Evolutionary conservation across 2,329 filamentous ascomycete genomes (phyloP).

Genomic region (Lasiodiplodia hormozganensis): DNA sequence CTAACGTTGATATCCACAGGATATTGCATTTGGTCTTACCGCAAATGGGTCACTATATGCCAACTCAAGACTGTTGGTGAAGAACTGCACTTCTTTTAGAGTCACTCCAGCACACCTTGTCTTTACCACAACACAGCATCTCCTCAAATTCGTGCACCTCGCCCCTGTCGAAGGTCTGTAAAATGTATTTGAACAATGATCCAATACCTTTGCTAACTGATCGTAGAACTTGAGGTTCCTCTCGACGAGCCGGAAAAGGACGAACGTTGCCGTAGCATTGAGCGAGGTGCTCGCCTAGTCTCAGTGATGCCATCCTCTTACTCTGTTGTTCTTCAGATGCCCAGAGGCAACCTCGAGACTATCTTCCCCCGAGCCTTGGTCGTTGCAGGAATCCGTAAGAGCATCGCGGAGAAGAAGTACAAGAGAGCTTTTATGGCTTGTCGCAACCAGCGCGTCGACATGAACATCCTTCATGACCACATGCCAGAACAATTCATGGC

Average conservation of each 20-base stretch:
- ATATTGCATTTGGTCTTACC: conserved; percentile 70
- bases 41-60: conserved; percentile 80
- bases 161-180: conserved; percentile 65
- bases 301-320: conserved; percentile 90
- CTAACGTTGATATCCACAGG: conserved; percentile 40
- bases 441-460: conserved; percentile 91
- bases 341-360: conserved; percentile 92
- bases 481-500: conserved; percentile 84
- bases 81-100: conserved; percentile 91
- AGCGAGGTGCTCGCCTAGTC: conserved; percentile 85
- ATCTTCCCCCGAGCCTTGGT: conserved; percentile 94
- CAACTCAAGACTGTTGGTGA: conserved; percentile 74
- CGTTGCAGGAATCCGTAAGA: conserved; percentile 82
- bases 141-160: conserved; percentile 93
- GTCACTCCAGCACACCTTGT: conserved; percentile 83
- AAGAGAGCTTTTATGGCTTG: conserved; percentile 84
- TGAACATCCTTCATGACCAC: conserved; percentile 97
- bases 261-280: conserved; percentile 89
- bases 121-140: conserved; percentile 89
- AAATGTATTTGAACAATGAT: conserved; percentile 37
- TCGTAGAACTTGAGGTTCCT: conserved; percentile 77
- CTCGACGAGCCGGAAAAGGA: conserved; percentile 89
- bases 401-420: conserved; percentile 83
- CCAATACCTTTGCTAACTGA: not conserved
- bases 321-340: conserved; percentile 90